These are phyloP conservation scores for Chalara sp. DNA, from an alignment of 2,329 filamentous ascomycete genomes.

Conservation along the genomic window DNA sequence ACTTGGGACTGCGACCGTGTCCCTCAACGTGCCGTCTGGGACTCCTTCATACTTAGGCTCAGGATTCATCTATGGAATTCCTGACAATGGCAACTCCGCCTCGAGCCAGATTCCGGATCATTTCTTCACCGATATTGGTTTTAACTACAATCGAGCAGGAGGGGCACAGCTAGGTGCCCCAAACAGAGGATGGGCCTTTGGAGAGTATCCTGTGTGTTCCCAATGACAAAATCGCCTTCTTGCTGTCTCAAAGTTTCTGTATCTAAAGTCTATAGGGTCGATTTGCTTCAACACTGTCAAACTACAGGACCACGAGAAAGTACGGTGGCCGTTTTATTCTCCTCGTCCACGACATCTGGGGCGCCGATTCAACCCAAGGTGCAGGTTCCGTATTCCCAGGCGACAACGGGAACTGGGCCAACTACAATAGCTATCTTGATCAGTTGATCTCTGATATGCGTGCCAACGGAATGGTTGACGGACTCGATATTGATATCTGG, in stretches of 20 bases:
- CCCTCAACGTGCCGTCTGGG: slow-evolving; percentile 27
- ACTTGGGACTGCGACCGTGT: slow-evolving; percentile 20
- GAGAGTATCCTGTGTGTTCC: slow-evolving; percentile 6
- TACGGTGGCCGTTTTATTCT: slow-evolving; percentile 36
- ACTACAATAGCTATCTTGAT: slow-evolving; percentile 34
- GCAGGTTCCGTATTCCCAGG: slow-evolving; percentile 34
- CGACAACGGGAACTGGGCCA: slow-evolving; percentile 39
- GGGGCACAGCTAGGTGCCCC: slow-evolving; percentile 33
- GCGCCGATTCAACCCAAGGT: slow-evolving; percentile 33
- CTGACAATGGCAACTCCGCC: slow-evolving; percentile 20
- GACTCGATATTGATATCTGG: slow-evolving; percentile 42
- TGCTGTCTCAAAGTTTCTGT: neutral
- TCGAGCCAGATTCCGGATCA: slow-evolving; percentile 31
- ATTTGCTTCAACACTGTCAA: slow-evolving; percentile 34
- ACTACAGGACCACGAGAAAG: slow-evolving; percentile 35
- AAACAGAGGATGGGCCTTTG: slow-evolving; percentile 33
- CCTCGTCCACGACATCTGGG: slow-evolving; percentile 38
- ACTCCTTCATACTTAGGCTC: slow-evolving; percentile 31
- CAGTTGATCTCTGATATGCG: slow-evolving; percentile 29
- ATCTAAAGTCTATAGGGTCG: slow-evolving; percentile 18
- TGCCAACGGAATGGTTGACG: slow-evolving; percentile 29
- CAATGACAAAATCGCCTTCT: neutral
- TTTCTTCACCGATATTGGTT: slow-evolving; percentile 34
- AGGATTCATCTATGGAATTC: slow-evolving; percentile 37
- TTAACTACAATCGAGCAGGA: slow-evolving; percentile 33